These are phyloP conservation scores for Pythium periplocum DNA, from an alignment of 352 stramenopile genomes.

Conservation along the genomic window DNA sequence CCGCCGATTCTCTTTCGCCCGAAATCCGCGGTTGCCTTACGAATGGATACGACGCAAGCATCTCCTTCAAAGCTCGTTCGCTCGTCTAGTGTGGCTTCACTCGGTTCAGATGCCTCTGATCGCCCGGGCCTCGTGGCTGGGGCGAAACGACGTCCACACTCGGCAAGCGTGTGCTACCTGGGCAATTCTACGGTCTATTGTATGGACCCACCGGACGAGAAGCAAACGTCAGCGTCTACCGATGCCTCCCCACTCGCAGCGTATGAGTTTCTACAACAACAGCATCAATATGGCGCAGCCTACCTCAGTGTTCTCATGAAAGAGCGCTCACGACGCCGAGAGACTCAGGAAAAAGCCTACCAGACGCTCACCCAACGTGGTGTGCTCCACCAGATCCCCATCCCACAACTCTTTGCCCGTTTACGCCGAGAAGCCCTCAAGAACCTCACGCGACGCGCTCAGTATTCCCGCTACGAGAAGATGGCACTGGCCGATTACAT, in stretches of 20 bases:
- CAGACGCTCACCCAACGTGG: constrained; percentile 23
- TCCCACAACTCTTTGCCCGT: constrained; percentile 51
- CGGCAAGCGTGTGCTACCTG: constrained; percentile 49
- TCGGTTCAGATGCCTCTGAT: background rate
- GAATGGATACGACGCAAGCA: constrained; percentile 15
- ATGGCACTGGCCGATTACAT: constrained; percentile 58
- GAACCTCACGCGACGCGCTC: constrained; percentile 35
- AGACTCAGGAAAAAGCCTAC: constrained; percentile 22
- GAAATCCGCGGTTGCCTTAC: constrained; percentile 17
- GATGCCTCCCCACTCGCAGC: constrained; percentile 1
- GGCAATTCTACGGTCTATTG: constrained; percentile 51
- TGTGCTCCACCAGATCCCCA: constrained; percentile 27
- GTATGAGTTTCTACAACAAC: constrained; percentile 6
- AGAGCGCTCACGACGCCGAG: constrained; percentile 30
- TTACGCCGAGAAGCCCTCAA: constrained; percentile 45
- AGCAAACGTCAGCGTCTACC: no score
- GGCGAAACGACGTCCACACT: constrained; percentile 39
- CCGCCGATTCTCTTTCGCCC: constrained; percentile 12
- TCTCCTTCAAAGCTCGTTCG: background rate
- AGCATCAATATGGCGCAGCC: constrained; percentile 17
- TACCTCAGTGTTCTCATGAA: constrained; percentile 33
- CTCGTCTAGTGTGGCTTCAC: constrained; percentile 7
- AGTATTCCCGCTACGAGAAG: constrained; percentile 38
- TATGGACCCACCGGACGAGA: background rate
- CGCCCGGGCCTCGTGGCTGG: constrained; percentile 28